Conservation (phyloP, 2,329 filamentous ascomycete genomes). For the Xylaria hypoxylon region DNA sequence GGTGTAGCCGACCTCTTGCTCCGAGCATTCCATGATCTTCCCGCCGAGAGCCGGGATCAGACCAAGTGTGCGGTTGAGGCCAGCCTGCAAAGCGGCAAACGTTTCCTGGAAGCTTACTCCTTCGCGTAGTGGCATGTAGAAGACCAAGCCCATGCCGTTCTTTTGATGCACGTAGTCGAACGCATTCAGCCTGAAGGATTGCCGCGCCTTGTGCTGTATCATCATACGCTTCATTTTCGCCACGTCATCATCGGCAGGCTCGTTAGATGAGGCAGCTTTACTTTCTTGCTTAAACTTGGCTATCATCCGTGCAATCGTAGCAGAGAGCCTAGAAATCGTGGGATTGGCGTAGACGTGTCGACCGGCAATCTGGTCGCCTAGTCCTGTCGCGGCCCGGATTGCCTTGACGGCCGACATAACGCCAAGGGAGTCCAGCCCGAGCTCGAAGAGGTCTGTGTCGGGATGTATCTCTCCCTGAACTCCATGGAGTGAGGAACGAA, state of each 20-base stretch:
- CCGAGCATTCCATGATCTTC: conserved; percentile 50
- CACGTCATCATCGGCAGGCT: background rate
- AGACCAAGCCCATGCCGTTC: conserved; percentile 49
- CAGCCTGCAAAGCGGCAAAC: conserved; percentile 51
- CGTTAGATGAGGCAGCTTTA: conserved; percentile 13
- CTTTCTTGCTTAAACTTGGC: conserved; percentile 35
- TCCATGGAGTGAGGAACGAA: conserved; percentile 6
- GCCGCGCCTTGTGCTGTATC: conserved; percentile 44
- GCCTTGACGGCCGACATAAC: conserved; percentile 46
- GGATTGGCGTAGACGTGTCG: conserved; percentile 53
- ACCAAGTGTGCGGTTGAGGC: conserved; percentile 51
- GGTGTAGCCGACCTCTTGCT: conserved; percentile 47
- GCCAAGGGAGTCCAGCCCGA: conserved; percentile 27
- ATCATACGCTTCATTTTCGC: conserved; percentile 37
- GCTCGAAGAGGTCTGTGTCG: conserved; percentile 20
- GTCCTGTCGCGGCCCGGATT: conserved; percentile 48
- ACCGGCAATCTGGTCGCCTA: conserved; percentile 48
- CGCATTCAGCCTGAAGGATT: conserved; percentile 49
- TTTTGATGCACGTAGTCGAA: conserved; percentile 52
- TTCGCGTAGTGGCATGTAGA: conserved; percentile 51
- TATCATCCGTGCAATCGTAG: conserved; percentile 39
- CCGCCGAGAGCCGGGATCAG: conserved; percentile 54
- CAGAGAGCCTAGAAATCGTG: conserved; percentile 46
- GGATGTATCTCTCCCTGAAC: conserved; percentile 12
- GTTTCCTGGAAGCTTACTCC: conserved; percentile 46